Base-by-base conservation (phyloP, 2,329 filamentous ascomycete genomes). In the Trichophyton benhamiae region DNA sequence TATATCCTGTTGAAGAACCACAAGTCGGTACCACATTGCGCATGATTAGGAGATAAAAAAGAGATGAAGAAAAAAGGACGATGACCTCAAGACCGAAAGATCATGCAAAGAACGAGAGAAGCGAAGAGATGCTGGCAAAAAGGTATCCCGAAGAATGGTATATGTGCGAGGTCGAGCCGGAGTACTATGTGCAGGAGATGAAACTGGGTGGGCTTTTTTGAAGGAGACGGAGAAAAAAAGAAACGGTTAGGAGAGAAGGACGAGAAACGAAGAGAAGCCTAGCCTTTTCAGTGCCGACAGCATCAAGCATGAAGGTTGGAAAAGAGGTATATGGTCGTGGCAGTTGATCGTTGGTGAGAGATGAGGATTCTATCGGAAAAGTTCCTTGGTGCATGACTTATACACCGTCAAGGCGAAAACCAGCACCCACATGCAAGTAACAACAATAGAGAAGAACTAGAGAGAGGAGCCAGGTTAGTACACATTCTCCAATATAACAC, bases 361-460 rank as follows among this genome's bases (percentile, higher is more conserved):
- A 38, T 9, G 11, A 13, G 0, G 33, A 38, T 38, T 30, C 49
- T 53, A 53, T 30, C 22, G 22, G 38, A 65, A 64, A 6, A 65
- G 48, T 25, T 65, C 64, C 36, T 58, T 61, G 27, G 64, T 65
- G 57, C 60, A 57, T 15, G 61, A 60, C 49, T 65, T 65, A 48
- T 60, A 60, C 22, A 63, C 58, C 44, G 64, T 65, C 36, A 63
- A 59, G 57, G 44, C 41, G 25, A 63, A 62, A 20, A 65, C 64
- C 52, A 65, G 58, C 9, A 64, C 17, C 64, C 64, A 65, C 17
- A 64, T 55, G 38, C 61, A 15, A 9, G 63, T 61, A 20, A 65
- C 62, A 36, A 48, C 59, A 17, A 63, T 41, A 2, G 62, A 58
- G 30, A 64, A 53, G 22, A 64, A 62, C 64, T 65, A 44, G 1